A percentile compares a stretch with the other conserved stretches of the same genome.
Evolutionary conservation across 495 filamentous ascomycete species (phyloP).

Genomic region (Lentithecium fluviatile): DNA sequence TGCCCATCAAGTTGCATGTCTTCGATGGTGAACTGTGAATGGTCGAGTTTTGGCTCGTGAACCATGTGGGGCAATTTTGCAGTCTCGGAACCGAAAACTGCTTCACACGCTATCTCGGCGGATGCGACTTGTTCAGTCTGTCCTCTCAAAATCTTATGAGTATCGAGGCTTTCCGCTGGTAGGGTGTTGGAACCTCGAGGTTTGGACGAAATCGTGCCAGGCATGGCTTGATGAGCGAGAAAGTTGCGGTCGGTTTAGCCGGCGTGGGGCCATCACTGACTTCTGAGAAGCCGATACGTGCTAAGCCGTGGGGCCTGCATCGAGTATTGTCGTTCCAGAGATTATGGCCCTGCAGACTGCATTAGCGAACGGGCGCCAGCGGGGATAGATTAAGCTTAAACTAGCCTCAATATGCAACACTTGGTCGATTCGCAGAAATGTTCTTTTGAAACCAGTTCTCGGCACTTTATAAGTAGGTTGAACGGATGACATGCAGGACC

Average conservation of each 20-base stretch:
- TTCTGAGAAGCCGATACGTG: neutral
- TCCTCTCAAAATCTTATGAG: no score
- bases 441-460: neutral
- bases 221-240: neutral
- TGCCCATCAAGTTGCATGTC: no score
- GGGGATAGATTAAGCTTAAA: neutral
- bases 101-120: no score
- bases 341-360: neutral
- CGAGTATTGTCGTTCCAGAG: neutral
- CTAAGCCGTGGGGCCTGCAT: constrained; percentile 11
- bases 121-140: no score
- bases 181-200: no score
- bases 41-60: no score
- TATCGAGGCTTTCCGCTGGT: no score
- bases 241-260: neutral
- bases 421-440: neutral
- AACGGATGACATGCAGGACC: neutral
- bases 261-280: constrained; percentile 3
- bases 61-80: no score
- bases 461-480: neutral
- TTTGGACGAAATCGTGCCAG: no score
- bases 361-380: neutral
- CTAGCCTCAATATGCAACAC: neutral
- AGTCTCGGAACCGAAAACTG: no score
- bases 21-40: no score